Percentiles rank a stretch among this genome's conserved stretches.
Evolutionary conservation across 257 asterid species (phyloP).

Genomic region (Rhazya stricta): DNA sequence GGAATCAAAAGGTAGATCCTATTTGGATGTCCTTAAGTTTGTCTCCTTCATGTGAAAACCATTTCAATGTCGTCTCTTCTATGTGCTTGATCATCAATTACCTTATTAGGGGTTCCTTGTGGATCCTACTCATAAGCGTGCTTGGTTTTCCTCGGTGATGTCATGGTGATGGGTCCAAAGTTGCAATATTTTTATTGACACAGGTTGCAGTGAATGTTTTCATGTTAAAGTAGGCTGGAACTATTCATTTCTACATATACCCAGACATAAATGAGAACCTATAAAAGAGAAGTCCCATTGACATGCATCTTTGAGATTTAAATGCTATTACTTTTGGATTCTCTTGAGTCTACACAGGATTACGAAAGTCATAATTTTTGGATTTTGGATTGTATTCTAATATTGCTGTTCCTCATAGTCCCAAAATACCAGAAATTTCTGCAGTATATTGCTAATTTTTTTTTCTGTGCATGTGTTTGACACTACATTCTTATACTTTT

Average conservation of each 20-base stretch:
- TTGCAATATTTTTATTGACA: neutral
- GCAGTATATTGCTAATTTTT: neutral
- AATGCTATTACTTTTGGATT: neutral
- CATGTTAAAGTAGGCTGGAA: neutral
- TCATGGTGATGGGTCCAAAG: neutral
- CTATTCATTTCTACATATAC: neutral
- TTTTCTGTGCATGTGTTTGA: neutral
- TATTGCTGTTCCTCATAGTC: neutral
- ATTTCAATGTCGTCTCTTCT: conserved; percentile 9
- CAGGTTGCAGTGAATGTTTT: neutral
- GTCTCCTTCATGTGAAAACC: conserved; percentile 32
- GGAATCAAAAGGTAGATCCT: conserved; percentile 67
- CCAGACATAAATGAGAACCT: neutral
- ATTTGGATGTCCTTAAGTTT: conserved; percentile 8
- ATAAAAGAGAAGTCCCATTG: neutral
- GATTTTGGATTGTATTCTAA: neutral
- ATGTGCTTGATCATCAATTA: neutral
- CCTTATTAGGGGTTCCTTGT: neutral
- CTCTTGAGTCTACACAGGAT: no score
- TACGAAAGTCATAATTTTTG: neutral
- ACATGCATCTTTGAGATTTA: neutral
- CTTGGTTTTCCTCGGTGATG: neutral
- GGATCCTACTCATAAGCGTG: neutral
- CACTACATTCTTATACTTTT: neutral
- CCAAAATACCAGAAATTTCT: neutral